Evolutionary conservation across 202 grass and related monocot species (phyloP).

Genomic region (Hordeum pubiflorum): DNA sequence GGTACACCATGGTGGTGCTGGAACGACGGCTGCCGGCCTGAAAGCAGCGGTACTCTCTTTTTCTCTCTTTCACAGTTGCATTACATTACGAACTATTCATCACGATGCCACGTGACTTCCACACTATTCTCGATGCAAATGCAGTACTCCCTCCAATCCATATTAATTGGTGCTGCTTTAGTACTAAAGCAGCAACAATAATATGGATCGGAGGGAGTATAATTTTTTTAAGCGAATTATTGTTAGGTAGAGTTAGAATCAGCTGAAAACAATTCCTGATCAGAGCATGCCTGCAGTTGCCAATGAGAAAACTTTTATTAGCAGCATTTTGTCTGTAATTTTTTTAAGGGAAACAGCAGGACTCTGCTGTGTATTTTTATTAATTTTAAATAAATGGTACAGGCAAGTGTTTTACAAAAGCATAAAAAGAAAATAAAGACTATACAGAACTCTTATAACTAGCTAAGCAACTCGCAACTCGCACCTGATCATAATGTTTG

Average conservation of each 20-base stretch:
- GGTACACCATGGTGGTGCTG: slow-evolving; percentile 96
- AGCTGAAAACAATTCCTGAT: not conserved
- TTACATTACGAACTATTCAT: not conserved
- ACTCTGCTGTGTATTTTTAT: too few species aligned
- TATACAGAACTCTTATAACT: not conserved
- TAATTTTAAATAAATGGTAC: too few species aligned
- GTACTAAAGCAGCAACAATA: too few species aligned
- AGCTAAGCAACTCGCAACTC: not conserved
- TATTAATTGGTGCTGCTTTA: too few species aligned
- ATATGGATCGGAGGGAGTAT: too few species aligned
- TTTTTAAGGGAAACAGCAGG: too few species aligned
- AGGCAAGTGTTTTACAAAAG: too few species aligned
- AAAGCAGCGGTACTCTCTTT: slow-evolving; percentile 56
- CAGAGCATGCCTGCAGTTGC: not conserved
- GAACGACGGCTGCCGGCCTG: slow-evolving; percentile 88
- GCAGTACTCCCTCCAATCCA: too few species aligned
- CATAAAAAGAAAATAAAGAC: too few species aligned
- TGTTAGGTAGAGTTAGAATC: not conserved
- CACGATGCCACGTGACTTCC: not conserved
- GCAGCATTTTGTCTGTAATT: not conserved
- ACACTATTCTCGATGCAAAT: not conserved
- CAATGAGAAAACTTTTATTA: not conserved
- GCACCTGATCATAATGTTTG: not conserved
- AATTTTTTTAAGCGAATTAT: not conserved
- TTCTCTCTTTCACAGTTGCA: not conserved